Evolutionary conservation across 2,329 filamentous ascomycete species (phyloP).

Genomic region (Chrysoporthe deuterocubensis): DNA sequence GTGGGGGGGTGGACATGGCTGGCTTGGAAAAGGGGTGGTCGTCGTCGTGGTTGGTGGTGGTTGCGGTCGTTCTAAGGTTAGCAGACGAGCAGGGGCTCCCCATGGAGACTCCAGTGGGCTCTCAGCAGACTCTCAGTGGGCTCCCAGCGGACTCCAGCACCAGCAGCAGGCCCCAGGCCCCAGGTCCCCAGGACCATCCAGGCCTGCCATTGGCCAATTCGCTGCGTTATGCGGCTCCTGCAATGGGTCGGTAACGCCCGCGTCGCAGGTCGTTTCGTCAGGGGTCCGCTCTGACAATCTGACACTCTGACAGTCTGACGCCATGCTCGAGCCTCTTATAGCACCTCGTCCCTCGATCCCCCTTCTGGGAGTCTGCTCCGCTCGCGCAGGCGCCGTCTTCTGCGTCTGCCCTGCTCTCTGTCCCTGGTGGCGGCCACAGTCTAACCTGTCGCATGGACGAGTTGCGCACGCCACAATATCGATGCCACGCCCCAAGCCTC

Average conservation of each 20-base stretch:
- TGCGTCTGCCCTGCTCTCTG: background rate
- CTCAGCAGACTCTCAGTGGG: too few species aligned
- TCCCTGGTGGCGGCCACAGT: too few species aligned
- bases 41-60: background rate
- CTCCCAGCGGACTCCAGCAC: background rate
- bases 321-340: background rate
- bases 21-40: background rate
- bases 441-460: background rate
- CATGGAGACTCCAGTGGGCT: background rate
- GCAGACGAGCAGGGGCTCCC: background rate
- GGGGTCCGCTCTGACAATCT: conserved; percentile 35
- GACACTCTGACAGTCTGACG: conserved; percentile 31
- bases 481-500: background rate
- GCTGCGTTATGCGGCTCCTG: background rate
- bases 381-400: background rate
- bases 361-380: background rate
- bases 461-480: background rate
- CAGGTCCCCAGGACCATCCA: background rate
- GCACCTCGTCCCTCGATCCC: background rate
- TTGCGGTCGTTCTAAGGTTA: background rate
- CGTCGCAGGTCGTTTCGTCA: conserved; percentile 46
- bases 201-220: background rate
- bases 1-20: background rate
- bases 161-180: background rate
- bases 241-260: conserved; percentile 26